Evolutionary conservation across 768 basidiomycete genomes (phyloP).

Genomic region (Boletus vinaceobasis): DNA sequence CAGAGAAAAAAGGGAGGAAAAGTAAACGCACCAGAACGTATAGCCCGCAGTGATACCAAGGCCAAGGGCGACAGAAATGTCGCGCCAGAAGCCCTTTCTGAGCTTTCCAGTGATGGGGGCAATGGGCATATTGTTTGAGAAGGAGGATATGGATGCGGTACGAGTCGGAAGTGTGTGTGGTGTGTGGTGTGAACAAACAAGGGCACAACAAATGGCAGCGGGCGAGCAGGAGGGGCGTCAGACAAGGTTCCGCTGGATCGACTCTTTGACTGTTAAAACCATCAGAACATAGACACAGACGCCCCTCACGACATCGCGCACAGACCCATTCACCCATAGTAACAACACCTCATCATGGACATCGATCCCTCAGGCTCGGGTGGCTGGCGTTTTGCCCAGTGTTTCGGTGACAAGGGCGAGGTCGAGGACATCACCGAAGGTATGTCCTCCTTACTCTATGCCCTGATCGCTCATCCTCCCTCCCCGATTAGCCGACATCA

Average conservation of each 20-base stretch:
- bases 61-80: slow-evolving; percentile 70
- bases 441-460: slow-evolving; percentile 34
- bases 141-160: slow-evolving; percentile 22
- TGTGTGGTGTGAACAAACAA: slow-evolving; percentile 27
- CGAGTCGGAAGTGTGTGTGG: slow-evolving; percentile 19
- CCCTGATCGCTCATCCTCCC: slow-evolving; percentile 13
- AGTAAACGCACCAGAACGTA: slow-evolving; percentile 70
- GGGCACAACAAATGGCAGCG: slow-evolving; percentile 29
- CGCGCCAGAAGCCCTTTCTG: slow-evolving; percentile 89
- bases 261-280: slow-evolving; percentile 12
- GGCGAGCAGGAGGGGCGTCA: slow-evolving; percentile 16
- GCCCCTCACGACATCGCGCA: slow-evolving; percentile 6
- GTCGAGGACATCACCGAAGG: slow-evolving; percentile 99
- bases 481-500: slow-evolving; percentile 86
- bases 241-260: slow-evolving; percentile 15
- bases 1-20: slow-evolving; percentile 7
- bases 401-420: slow-evolving; percentile 99
- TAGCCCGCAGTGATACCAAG: slow-evolving; percentile 75
- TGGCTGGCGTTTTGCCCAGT: slow-evolving; percentile 98
- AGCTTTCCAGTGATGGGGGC: slow-evolving; percentile 92
- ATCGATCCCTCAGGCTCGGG: slow-evolving; percentile 80
- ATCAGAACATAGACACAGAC: slow-evolving; percentile 12
- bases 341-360: slow-evolving; percentile 53
- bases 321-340: slow-evolving; percentile 1
- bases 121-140: slow-evolving; percentile 61